Evolutionary conservation across 129 eudicot genomes (phyloP).

Genomic region (Helianthus tuberosus): DNA sequence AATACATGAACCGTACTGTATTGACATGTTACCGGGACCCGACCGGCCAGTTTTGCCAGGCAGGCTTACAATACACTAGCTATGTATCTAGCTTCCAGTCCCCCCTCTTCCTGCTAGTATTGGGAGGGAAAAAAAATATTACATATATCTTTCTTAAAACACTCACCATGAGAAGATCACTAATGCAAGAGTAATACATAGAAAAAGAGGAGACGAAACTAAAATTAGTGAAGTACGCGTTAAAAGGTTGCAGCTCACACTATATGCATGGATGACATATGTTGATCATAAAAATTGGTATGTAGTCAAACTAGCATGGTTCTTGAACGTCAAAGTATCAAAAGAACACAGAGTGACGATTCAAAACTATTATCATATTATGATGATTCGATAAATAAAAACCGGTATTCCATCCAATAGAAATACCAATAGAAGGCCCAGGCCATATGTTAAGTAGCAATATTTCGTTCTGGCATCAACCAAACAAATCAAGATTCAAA

Average conservation of each 20-base stretch:
- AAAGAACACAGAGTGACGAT: constrained; percentile 14
- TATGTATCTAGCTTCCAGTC: too few relatives aligned
- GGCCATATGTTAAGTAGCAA: neutral
- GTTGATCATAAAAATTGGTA: neutral
- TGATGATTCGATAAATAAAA: neutral
- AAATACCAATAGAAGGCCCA: neutral
- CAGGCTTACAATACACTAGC: too few relatives aligned
- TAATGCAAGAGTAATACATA: constrained; percentile 3
- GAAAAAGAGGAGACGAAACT: neutral
- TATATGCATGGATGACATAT: neutral
- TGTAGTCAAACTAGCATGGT: neutral
- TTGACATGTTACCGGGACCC: too few relatives aligned
- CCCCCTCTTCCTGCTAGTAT: too few relatives aligned
- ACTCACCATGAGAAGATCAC: too few relatives aligned
- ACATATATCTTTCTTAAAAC: too few relatives aligned
- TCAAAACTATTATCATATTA: neutral
- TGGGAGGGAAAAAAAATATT: too few relatives aligned
- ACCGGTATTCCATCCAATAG: neutral
- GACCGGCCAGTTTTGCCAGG: too few relatives aligned
- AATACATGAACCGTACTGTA: too few relatives aligned
- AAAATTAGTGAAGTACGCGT: neutral
- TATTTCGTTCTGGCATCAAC: too few relatives aligned
- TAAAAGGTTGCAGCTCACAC: neutral
- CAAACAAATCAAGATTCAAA: neutral
- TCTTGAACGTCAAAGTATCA: constrained; percentile 2